Evolutionary conservation across 257 asterid species (phyloP), one percentile per base, ranked within the genome.

Genomic region (Capsicum pubescens): DNA sequence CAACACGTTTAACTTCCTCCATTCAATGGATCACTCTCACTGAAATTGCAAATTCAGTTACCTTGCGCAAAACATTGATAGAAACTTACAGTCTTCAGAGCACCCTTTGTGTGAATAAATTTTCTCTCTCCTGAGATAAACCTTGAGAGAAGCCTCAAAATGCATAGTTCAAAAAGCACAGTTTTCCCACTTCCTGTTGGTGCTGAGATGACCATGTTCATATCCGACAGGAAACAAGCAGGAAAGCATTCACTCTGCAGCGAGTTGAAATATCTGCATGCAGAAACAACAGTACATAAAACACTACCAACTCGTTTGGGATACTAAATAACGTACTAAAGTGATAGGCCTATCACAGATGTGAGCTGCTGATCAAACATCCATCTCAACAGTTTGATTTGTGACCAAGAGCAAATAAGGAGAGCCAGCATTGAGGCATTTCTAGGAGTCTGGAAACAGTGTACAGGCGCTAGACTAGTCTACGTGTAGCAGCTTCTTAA

Each of bases 131-230:
- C 48, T n/a, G 92, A 86, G 54, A 94, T 91, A 90, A 92, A 92
- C 90, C 90, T 96, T 84, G 99, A 93, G 84, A 94, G 93, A 88
- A 93, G 94, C 93, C 98, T 92, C 93, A 96, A 88, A 87, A 96
- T 94, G 93, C 99, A 96, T 83, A 96, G 88, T 91, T 96, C 99
- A 84, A 96, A 94, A 14, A 96, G 95, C 84, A 92, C 98, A 12
- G 99, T 93, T 90, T 94, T 96, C 59, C 98, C 98, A 89, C 99
- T 96, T 89, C 99, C 99, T 82, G 99, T 94, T 77, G 99, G 98
- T 14, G 98, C 98, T 64, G 98, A 94, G 86, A 96, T 93, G 84
- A 94, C 98, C 99, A 96, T 94, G 92, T 96, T 96, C 87, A 88
- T 86, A 83, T 93, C 98, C 42, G 98, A 92, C 83, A 84, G 90